Evolutionary conservation across 1,284 basidiomycete species (phyloP).

Genomic region (Sporisorium sorghi): DNA sequence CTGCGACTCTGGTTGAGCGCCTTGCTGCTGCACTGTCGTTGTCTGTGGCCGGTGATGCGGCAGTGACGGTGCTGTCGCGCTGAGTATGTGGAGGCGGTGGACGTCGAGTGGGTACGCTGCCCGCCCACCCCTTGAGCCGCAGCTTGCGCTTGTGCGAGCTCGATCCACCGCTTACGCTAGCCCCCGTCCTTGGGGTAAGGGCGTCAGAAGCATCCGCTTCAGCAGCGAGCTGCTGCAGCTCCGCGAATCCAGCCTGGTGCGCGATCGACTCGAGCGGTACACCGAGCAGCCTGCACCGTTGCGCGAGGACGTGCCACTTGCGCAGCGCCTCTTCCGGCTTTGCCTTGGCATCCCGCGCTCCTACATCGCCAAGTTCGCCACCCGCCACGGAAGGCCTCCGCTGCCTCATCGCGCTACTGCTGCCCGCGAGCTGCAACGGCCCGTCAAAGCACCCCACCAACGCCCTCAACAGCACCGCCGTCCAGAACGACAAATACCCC

Average conservation of each 20-base stretch:
- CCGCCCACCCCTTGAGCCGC: conserved; percentile 42
- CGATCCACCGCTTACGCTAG: no score
- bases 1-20: conserved; percentile 17
- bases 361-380: not conserved
- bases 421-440: not conserved
- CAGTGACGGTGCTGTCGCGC: not conserved
- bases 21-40: conserved; percentile 15
- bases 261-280: conserved; percentile 32
- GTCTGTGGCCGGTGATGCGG: not conserved
- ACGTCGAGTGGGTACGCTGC: conserved; percentile 12
- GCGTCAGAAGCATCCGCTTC: conserved; percentile 26
- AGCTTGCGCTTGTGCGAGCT: conserved; percentile 22
- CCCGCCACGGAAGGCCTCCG: conserved; percentile 9
- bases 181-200: no score
- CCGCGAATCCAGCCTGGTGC: conserved; percentile 27
- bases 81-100: not conserved
- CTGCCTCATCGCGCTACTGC: conserved; percentile 1
- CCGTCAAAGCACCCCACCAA: conserved; percentile 74
- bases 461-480: conserved; percentile 83
- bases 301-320: conserved; percentile 25
- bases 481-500: conserved; percentile 93
- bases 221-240: conserved; percentile 24
- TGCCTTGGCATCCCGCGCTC: not conserved
- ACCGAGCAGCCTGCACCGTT: conserved; percentile 34
- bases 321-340: conserved; percentile 13